Conservation (phyloP, 768 basidiomycete species). For the Arthromyces matolae region DNA sequence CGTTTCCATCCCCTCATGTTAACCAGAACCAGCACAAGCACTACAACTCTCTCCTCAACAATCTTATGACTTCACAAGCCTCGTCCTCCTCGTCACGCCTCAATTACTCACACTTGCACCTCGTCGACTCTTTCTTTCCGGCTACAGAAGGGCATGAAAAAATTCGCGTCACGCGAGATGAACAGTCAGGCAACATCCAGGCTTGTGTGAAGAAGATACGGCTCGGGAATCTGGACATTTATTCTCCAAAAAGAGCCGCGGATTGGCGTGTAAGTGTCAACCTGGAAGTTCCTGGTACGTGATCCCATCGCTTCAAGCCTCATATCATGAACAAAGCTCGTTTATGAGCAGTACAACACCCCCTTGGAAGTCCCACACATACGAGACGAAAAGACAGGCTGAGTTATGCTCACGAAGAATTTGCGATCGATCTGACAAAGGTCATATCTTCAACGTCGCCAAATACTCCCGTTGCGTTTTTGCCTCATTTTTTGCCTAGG, state of each 20-base stretch:
- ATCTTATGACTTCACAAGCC: slow-evolving; percentile 63
- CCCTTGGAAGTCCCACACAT: slow-evolving; percentile 56
- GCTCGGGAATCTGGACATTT: slow-evolving; percentile 85
- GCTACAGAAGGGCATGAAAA: slow-evolving; percentile 44
- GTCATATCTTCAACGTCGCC: slow-evolving; percentile 58
- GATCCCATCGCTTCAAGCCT: too few species aligned
- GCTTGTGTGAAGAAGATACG: slow-evolving; percentile 78
- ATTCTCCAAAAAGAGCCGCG: slow-evolving; percentile 72
- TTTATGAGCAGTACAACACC: slow-evolving; percentile 51
- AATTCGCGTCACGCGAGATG: slow-evolving; percentile 81
- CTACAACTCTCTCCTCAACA: slow-evolving; percentile 85
- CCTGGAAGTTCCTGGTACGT: slow-evolving; percentile 82
- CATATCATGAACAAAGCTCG: too few species aligned
- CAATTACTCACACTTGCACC: slow-evolving; percentile 70
- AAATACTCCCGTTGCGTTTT: slow-evolving; percentile 44
- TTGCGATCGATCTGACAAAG: slow-evolving; percentile 90
- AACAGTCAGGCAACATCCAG: slow-evolving; percentile 59
- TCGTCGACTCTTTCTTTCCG: slow-evolving; percentile 77
- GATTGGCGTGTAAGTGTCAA: slow-evolving; percentile 96
- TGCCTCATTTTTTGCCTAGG: slow-evolving; percentile 5
- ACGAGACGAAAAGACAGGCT: slow-evolving; percentile 84
- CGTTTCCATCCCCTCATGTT: neutral
- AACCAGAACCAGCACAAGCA: slow-evolving; percentile 81
- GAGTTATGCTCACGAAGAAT: slow-evolving; percentile 92
- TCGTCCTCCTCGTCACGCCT: slow-evolving; percentile 57